Percentiles rank a stretch among this genome's conserved stretches.
These are phyloP conservation scores for Mycosphaerelloides madeirae DNA, from an alignment of 2,329 filamentous ascomycete genomes.

Conservation along the genomic window DNA sequence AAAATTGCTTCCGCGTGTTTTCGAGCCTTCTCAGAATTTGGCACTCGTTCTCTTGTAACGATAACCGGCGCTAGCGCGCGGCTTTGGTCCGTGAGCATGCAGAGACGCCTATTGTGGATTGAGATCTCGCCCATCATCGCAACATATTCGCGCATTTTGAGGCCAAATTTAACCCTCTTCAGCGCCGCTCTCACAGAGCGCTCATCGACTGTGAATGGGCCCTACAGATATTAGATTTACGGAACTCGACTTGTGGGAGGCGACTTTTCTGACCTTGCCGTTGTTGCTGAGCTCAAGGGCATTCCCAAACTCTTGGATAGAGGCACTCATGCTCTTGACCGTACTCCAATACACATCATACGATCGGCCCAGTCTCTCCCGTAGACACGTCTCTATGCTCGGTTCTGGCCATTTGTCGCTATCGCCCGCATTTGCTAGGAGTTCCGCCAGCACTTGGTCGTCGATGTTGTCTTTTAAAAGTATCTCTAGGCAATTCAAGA, in stretches of 20 bases:
- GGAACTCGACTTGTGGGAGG: too few species aligned
- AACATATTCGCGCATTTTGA: slow-evolving; percentile 27
- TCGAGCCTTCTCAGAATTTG: slow-evolving; percentile 24
- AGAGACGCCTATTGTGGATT: slow-evolving; percentile 21
- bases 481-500: slow-evolving; percentile 27
- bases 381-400: slow-evolving; percentile 1
- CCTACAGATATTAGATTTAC: too few species aligned
- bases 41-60: slow-evolving; percentile 7
- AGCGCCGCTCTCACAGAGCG: slow-evolving; percentile 28
- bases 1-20: slow-evolving; percentile 21
- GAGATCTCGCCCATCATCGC: slow-evolving; percentile 25
- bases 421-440: slow-evolving; percentile 14
- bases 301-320: slow-evolving; percentile 2
- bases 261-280: too few species aligned
- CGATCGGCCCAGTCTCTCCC: slow-evolving; percentile 4
- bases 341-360: slow-evolving; percentile 2
- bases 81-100: slow-evolving; percentile 26
- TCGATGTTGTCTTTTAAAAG: slow-evolving; percentile 24
- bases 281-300: too few species aligned
- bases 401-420: slow-evolving; percentile 18
- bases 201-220: background rate
- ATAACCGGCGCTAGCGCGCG: slow-evolving; percentile 18
- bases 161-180: slow-evolving; percentile 28
- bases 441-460: slow-evolving; percentile 19
- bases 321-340: background rate